Percentiles rank a stretch among this genome's conserved stretches.
These are phyloP conservation scores for Wickerhamomyces tratensis DNA, from an alignment of 805 yeast genomes.

Conservation along the genomic window DNA sequence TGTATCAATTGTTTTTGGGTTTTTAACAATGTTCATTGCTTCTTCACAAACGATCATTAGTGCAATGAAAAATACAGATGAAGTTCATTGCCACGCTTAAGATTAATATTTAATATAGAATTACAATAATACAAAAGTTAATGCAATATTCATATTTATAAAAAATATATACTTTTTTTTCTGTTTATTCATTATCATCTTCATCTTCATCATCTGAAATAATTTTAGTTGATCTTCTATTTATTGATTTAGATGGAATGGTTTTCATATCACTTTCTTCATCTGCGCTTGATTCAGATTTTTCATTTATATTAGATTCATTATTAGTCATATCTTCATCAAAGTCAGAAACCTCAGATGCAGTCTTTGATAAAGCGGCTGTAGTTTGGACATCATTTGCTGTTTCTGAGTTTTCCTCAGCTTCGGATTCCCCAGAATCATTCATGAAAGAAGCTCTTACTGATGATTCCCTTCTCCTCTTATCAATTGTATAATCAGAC, in stretches of 20 bases:
- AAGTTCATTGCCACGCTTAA: constrained; percentile 10
- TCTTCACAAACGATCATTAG: constrained; percentile 59
- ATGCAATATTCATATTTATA: too few relatives aligned
- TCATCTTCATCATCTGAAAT: constrained; percentile 10
- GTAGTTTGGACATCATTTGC: too few relatives aligned
- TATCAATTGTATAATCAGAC: too few relatives aligned
- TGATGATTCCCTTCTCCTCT: too few relatives aligned
- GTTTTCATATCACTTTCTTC: too few relatives aligned
- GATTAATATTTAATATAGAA: too few relatives aligned
- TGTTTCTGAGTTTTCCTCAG: neutral
- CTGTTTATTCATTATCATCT: constrained; percentile 1
- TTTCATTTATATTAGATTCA: constrained; percentile 2
- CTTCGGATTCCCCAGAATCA: too few relatives aligned
- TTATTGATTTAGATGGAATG: neutral
- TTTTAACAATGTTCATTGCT: constrained; percentile 70
- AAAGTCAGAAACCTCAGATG: too few relatives aligned
- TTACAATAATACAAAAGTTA: too few relatives aligned
- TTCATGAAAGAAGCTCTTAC: too few relatives aligned
- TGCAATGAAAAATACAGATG: constrained; percentile 9
- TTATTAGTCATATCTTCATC: too few relatives aligned
- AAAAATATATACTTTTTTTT: neutral
- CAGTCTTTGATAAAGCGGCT: too few relatives aligned
- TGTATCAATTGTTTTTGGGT: constrained; percentile 61
- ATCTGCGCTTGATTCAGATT: constrained; percentile 1
- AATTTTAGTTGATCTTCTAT: constrained; percentile 1